Evolutionary conservation across 2,329 filamentous ascomycete genomes (phyloP).

Genomic region (Fusarium pilosicola): DNA sequence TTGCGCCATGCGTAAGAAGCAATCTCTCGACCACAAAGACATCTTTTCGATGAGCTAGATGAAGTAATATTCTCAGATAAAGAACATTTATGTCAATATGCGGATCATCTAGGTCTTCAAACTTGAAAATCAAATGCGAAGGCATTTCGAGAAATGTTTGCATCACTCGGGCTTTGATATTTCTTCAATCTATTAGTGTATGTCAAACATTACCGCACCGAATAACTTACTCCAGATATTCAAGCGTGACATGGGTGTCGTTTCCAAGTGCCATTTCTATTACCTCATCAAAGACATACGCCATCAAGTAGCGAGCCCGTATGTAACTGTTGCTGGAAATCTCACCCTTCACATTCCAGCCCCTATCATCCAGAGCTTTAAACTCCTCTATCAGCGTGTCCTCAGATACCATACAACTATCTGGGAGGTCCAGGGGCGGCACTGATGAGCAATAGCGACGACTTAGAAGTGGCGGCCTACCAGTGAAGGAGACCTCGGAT

Average conservation of each 20-base stretch:
- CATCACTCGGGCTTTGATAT: constrained; percentile 50
- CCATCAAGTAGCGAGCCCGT: constrained; percentile 59
- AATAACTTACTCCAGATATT: constrained; percentile 39
- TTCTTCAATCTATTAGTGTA: constrained; percentile 39
- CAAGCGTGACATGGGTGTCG: constrained; percentile 15
- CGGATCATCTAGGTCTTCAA: constrained; percentile 50
- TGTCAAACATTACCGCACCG: not conserved
- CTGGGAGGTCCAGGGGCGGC: constrained; percentile 63
- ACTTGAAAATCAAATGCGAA: constrained; percentile 51
- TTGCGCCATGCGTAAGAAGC: constrained; percentile 56
- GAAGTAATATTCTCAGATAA: constrained; percentile 58
- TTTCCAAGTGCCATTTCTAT: constrained; percentile 65
- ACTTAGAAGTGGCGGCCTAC: constrained; percentile 63
- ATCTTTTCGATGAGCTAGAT: constrained; percentile 63
- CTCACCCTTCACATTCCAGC: constrained; percentile 62
- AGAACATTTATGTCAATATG: constrained; percentile 46
- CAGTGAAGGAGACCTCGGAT: constrained; percentile 60
- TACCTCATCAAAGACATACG: constrained; percentile 65
- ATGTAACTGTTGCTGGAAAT: constrained; percentile 58
- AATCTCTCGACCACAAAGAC: constrained; percentile 68
- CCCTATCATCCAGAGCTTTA: constrained; percentile 55
- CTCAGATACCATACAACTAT: constrained; percentile 59
- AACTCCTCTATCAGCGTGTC: constrained; percentile 41
- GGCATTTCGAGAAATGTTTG: constrained; percentile 50
- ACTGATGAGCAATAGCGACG: constrained; percentile 64